Conservation (phyloP, 305 asterid species). For the Solanum hybrid region DNA sequence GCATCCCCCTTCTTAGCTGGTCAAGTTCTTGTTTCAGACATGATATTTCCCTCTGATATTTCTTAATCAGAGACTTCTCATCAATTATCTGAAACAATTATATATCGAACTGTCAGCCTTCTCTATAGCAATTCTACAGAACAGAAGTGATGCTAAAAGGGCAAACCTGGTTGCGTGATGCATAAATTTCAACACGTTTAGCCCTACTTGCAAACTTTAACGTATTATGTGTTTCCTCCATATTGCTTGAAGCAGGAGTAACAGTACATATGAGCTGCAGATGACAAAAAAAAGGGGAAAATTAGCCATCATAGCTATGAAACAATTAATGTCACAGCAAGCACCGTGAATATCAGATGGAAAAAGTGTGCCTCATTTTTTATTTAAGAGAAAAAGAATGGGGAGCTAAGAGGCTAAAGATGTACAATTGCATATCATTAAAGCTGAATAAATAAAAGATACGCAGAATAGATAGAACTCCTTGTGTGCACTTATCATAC, state of each 20-base stretch:
- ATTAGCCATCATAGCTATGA: background rate
- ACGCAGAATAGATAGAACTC: background rate
- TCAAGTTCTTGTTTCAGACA: conserved; percentile 86
- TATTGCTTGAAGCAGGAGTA: conserved; percentile 97
- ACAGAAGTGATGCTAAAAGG: background rate
- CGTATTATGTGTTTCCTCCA: conserved; percentile 98
- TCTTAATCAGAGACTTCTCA: conserved; percentile 96
- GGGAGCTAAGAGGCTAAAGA: background rate
- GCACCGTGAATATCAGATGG: background rate
- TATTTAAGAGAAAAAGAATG: background rate
- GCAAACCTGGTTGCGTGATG: conserved; percentile 88
- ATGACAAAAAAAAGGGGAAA: conserved; percentile 5
- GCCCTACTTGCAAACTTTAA: conserved; percentile 99
- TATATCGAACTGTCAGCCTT: background rate
- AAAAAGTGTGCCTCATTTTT: background rate
- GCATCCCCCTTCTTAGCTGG: conserved; percentile 72
- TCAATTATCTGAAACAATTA: conserved; percentile 74
- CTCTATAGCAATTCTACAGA: background rate
- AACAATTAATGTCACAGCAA: background rate
- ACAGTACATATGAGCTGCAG: conserved; percentile 94
- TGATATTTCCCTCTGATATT: conserved; percentile 96
- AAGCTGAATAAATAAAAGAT: background rate
- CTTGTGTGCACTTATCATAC: conserved; percentile 15
- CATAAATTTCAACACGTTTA: conserved; percentile 84
- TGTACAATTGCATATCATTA: background rate